Evolutionary conservation across 345 rosid genomes (phyloP), one percentile per base, ranked within the genome.

Genomic region (Bruguiera sexangula): DNA sequence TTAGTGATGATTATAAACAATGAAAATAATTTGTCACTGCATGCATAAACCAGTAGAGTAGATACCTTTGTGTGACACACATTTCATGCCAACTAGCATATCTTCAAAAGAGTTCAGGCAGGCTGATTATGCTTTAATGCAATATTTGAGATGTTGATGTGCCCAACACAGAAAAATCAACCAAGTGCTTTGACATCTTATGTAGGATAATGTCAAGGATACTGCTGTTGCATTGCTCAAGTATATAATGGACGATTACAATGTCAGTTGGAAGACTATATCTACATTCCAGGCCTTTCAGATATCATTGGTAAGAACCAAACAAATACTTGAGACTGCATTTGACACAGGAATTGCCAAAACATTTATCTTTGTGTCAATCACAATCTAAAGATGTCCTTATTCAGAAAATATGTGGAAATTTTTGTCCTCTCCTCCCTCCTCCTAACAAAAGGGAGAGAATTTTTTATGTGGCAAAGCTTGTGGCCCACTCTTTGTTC

Each of bases 291-390:
- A 67, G 60, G 80, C 73, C 16, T 72, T 71, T 53, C 80, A 67
- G 62, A 57, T 76, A 39, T 71, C 80, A 34, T 51, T 76, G 80
- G 80, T 76, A 55, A 62, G 69, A 53, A 29, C 29, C 62, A 75
- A 66, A 16, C 27, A 29, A 27, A 4, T 27, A 2, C 36, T 51
- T 51, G 1, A 30, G n/a, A 16, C 6, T 48, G 16, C 37, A 48
- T 26, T 48, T 11, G 10, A 18, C n/a, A 26, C 27, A 15, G 2
- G 50, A 50, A 27, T 27, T 46, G 16, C 19, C 6, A 27, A 2
- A 6, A 65, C 7, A 65, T 26, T 7, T 48, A 48, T 50, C 22
- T 26, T 5, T 22, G 7, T 50, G 21, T 10, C 6, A 27, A 3
- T 18, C 2, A 6, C 63, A 26, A 27, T 11, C 18, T 10, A 10